Base-by-base conservation (phyloP, 768 basidiomycete species). In the Clathrus columnatus region DNA sequence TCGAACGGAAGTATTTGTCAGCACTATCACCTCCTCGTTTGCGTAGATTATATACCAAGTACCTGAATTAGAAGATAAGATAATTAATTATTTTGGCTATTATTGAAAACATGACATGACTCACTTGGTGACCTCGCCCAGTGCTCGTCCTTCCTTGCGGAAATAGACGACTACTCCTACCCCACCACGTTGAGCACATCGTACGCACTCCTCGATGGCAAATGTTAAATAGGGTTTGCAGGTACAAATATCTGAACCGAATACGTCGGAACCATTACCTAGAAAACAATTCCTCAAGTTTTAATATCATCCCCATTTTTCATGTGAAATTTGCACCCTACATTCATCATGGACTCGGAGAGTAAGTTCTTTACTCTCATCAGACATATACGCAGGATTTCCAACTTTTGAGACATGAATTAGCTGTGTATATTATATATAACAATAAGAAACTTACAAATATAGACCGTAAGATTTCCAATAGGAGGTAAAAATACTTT, bases 401-500 rank as follows among this genome's bases (percentile, higher is more conserved):
- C 94, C 93, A 61, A 93, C 89, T 91, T 60, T 7, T 32, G 49
- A 60, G 14, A 59, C n/a, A 36, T 36, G 11, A 36, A 36, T 59
- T 24, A 30, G 24, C 21, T 24, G 21, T 42, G 16, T 0, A 29
- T 5, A 26, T 27, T 26, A 29, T 26, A 28, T 30, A 21, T 36
- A 20, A 7, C 24, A 16, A 29, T 21, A 11, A 27, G 23, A 2
- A 61, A 68, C 77, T 56, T 59, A 87, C 91, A 91, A 61, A 97
- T 94, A 69, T 97, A 97, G 5, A 90, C 91, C 0, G 94, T 94
- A 57, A 89, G 65, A 45, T 83, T 83, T 0, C 94, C 95, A 56
- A 98, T 97, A 0, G 95, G 95, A 0, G 95, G 95, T 0, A 97
- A 76, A 77, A 96, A 97, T 20, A 93, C 80, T 67, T 94, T 94